Evolutionary conservation across 1,284 basidiomycete species (phyloP).

Genomic region (Marasmius oreades): DNA sequence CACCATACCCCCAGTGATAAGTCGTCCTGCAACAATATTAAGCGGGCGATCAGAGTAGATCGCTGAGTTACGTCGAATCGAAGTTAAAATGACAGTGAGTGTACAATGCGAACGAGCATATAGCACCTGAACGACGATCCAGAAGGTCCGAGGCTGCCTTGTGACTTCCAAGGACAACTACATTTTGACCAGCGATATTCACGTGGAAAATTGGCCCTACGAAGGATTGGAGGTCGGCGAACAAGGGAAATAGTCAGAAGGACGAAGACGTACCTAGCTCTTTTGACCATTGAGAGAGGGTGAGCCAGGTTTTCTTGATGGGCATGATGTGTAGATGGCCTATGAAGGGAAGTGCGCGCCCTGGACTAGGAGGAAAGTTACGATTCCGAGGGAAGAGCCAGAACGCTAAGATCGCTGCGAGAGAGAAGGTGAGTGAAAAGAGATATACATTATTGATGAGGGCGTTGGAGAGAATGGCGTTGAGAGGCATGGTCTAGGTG

Average conservation of each 20-base stretch:
- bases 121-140: constrained; percentile 10
- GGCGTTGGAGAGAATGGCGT: too few species aligned
- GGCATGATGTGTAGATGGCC: constrained; percentile 1
- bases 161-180: constrained; percentile 11
- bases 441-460: too few species aligned
- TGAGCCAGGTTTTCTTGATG: constrained; percentile 4
- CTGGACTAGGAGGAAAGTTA: neutral
- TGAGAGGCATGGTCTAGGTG: neutral
- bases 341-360: neutral
- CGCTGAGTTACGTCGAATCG: neutral
- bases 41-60: constrained; percentile 3
- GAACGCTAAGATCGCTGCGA: too few species aligned
- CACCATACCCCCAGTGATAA: constrained; percentile 14
- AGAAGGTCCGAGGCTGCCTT: constrained; percentile 16
- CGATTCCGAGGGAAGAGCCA: neutral
- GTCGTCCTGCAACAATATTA: constrained; percentile 13
- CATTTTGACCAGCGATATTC: constrained; percentile 10
- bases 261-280: neutral
- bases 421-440: too few species aligned
- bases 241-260: neutral
- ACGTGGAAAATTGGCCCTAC: constrained; percentile 9
- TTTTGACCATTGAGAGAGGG: constrained; percentile 2
- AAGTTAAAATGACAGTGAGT: neutral
- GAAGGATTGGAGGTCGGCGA: neutral
- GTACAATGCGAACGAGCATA: neutral